Evolutionary conservation across 495 filamentous ascomycete species (phyloP), one percentile per base, ranked within the genome.

Genomic region (Tetracladium setigerum): DNA sequence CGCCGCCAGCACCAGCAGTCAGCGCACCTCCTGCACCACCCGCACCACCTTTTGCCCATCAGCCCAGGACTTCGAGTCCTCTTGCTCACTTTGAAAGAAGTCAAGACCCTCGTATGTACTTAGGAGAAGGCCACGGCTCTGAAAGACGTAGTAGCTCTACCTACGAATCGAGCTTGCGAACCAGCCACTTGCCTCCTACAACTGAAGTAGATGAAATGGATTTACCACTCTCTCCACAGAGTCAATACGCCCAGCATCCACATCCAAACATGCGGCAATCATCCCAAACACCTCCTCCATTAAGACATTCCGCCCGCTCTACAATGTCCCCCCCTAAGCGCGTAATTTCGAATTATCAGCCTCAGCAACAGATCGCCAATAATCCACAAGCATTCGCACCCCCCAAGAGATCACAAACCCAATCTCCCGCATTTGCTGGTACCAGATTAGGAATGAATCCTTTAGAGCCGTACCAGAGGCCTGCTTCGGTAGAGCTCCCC

Each of bases 31-130:
- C 76, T 4, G 50, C 36, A 11, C 41, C 44, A 38, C 47, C 41
- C 1, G 16, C 53, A 14, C 56, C 53, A 27, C 15, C 72, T 4
- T 67, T 88, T 55, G 74, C 83, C 11, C 88, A 89, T 63, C 86
- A 86, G 47, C 87, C 88, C 8, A 79, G 87, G 44, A 92, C 87
- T 15, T 92, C 86, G 15, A 95, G 88, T 58, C 89, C 87, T 10
- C 69, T 94, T 24, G 89, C 86, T 15, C 80, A 89, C 55, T 77
- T 74, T 34, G 67, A 76, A 57, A 62, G 70, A 14, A 69, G 64
- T 18, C 64, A 68, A 41, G 72, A 74, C 24, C 30, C 19, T 17
- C 17, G 48, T 27, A 38, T 50, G 24, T 38, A 49, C 61, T 55
- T 48, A 22, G 45, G 65, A 6, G 57, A 59, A 38, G 56, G 61